Base-by-base conservation (phyloP, 169 alveolate genomes). In the Babesia gibsoni region DNA sequence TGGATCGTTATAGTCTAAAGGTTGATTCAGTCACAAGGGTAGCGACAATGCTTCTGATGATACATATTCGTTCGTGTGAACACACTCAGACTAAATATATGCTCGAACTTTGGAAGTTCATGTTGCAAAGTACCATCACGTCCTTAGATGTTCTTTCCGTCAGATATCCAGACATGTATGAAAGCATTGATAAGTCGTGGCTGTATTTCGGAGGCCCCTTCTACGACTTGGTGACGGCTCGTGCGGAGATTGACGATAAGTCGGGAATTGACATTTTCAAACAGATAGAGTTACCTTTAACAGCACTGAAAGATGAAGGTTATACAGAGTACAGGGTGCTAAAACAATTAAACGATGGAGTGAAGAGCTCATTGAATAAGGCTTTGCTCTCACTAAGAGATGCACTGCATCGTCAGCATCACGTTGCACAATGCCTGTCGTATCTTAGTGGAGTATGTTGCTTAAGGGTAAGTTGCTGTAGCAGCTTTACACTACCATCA, bases 21-120 rank as follows among this genome's bases (percentile, higher is more conserved):
- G 32, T 7, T 16, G 46, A 30, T 29, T 45, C 63, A 3, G 5
- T 70, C 25, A 16, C 29, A 9, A 49, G 65, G 33, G 80, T 56
- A 25, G 0, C 66, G 3, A 36, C 41, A 4, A 49, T 39, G 56
- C 10, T 59, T 14, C 3, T 42, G 43, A 5, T 70, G 64, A 14
- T 59, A 27, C 32, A 50, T 9, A 35, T 61, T 52, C 63, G 82
- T 12, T 16, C 39, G 5, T 58, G 56, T n/a, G 82, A 70, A 25
- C 4, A 42, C 59, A 16, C 49, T 14, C 35, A 50, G 52, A 54
- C 39, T 54, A 33, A n/a, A 1, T 4, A 4, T 2, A 29, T 57
- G 0, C 8, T 43, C 12, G 5, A 9, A 7, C 25, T 70, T 4
- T 70, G 64, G 61, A 4, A 25, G 41, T 70, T 48, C 33, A 16